Conservation (phyloP, 2,329 filamentous ascomycete genomes). For the Rhynchosporium graminicola region DNA sequence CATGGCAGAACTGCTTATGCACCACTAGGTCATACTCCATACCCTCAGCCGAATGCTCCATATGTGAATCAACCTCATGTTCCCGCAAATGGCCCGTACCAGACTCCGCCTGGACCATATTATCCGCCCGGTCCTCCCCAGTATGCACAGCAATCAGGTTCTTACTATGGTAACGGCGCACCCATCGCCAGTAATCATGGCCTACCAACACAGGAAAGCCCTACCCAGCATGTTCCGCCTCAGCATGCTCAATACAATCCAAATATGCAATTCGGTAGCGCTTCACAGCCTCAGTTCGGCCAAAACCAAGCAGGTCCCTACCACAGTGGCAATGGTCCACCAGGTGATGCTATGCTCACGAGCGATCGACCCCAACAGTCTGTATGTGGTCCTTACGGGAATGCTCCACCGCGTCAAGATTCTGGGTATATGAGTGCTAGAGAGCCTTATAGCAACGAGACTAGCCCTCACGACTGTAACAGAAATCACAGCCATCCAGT, state of each 20-base stretch:
- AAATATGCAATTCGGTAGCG: slow-evolving; percentile 8
- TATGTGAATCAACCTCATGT: slow-evolving; percentile 13
- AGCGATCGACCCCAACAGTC: slow-evolving; percentile 17
- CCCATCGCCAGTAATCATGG: slow-evolving; percentile 17
- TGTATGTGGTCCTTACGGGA: slow-evolving; percentile 17
- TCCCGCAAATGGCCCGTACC: not conserved
- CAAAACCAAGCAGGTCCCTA: slow-evolving; percentile 10
- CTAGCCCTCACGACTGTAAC: slow-evolving; percentile 20
- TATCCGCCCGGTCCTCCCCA: slow-evolving; percentile 11
- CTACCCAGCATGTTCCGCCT: slow-evolving; percentile 23
- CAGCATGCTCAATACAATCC: slow-evolving; percentile 14
- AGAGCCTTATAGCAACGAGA: slow-evolving; percentile 35
- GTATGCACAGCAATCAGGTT: slow-evolving; percentile 18
- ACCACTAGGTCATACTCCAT: slow-evolving; percentile 3
- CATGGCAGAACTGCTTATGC: slow-evolving; percentile 12
- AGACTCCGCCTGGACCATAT: not conserved
- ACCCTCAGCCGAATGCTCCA: not conserved
- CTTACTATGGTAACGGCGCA: slow-evolving; percentile 13
- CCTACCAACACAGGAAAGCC: slow-evolving; percentile 20
- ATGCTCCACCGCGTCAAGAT: slow-evolving; percentile 34
- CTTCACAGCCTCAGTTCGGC: slow-evolving; percentile 14
- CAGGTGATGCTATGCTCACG: slow-evolving; percentile 4
- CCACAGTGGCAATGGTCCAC: slow-evolving; percentile 9
- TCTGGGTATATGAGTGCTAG: slow-evolving; percentile 37
- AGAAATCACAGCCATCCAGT: slow-evolving; percentile 17